Base-by-base conservation (phyloP, 2,329 filamentous ascomycete genomes). In the Anisogramma anomala region DNA sequence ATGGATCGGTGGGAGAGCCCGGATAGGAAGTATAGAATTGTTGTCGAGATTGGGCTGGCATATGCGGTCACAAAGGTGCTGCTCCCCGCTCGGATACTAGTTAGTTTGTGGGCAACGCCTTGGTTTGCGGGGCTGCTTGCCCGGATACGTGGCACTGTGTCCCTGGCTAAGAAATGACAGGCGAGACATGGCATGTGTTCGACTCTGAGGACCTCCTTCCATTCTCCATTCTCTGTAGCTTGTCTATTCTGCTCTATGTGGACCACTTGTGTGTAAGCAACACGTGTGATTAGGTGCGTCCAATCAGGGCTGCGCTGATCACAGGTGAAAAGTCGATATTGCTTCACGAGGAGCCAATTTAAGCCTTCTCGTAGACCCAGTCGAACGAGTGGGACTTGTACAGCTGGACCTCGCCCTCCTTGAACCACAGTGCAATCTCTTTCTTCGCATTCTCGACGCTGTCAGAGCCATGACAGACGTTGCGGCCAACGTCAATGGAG, bases 371-470 rank as follows among this genome's bases (percentile, higher is more conserved):
- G 75, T 95, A 96, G 74, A 96, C 74, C 91, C 91, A 96, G 74
- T 84, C 78, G 69, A 83, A 77, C 71, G 84, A 76, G 63, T 84
- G 73, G 55, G 73, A 72, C 77, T 91, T 89, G 79, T 84, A 96
- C 69, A 63, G 74, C 68, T 86, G 68, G 60, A 94, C 64, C 68
- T 96, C 91, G 55, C 78, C 79, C 55, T 84, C 72, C 69, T 83
- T 80, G 84, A 98, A 98, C 91, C 91, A 98, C 64, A 96, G 81
- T 60, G 82, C 82, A 64, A 98, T 98, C 77, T 98, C 91, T 84
- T 96, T 95, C 83, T 96, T 79, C 70, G 91, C 91, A 74, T 79
- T 94, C 80, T 98, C 91, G 69, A 98, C 89, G 64, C 76, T 80
- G 78, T 98, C 91, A 68, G 87, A 95, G 65, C 91, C 91, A 81